These are phyloP conservation scores for Sanghuangporus sanghuang DNA, from an alignment of 1,284 basidiomycete genomes.

Conservation along the genomic window DNA sequence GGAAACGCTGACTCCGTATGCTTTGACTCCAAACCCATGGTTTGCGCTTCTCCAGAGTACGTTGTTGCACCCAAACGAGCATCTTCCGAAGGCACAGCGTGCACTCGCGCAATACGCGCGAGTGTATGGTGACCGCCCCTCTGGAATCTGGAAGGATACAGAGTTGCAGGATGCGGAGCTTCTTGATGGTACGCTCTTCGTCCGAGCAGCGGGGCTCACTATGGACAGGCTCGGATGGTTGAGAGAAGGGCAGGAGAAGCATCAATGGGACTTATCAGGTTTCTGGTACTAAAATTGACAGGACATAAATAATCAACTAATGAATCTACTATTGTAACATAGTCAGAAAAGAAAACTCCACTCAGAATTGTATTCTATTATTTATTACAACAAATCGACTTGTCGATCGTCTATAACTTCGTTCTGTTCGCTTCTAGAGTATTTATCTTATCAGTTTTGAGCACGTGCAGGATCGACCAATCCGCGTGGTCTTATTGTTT, in stretches of 20 bases:
- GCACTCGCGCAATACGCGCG: conserved; percentile 47
- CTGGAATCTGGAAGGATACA: conserved; percentile 30
- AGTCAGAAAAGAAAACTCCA: no score
- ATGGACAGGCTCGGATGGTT: conserved; percentile 46
- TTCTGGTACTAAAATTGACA: conserved; percentile 7
- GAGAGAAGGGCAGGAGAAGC: conserved; percentile 37
- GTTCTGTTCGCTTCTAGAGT: no score
- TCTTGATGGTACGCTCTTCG: conserved; percentile 57
- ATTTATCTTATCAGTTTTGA: no score
- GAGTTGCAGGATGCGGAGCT: conserved; percentile 41
- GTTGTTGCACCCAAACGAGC: conserved; percentile 54
- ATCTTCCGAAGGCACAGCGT: conserved; percentile 55
- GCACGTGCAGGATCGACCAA: neutral
- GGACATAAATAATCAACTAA: neutral
- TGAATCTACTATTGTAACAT: no score
- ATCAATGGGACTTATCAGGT: conserved; percentile 11
- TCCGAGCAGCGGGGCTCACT: conserved; percentile 47
- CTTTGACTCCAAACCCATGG: conserved; percentile 47
- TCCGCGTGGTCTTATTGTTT: neutral
- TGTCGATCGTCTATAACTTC: no score
- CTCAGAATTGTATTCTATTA: no score
- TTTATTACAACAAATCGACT: no score
- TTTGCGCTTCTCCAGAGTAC: conserved; percentile 46
- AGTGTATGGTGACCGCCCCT: conserved; percentile 40
- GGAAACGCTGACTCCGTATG: conserved; percentile 29